Percentiles rank a stretch among this genome's conserved stretches.
These are phyloP conservation scores for Maudiozyma bulderi DNA, from an alignment of 805 yeast genomes.

Conservation along the genomic window DNA sequence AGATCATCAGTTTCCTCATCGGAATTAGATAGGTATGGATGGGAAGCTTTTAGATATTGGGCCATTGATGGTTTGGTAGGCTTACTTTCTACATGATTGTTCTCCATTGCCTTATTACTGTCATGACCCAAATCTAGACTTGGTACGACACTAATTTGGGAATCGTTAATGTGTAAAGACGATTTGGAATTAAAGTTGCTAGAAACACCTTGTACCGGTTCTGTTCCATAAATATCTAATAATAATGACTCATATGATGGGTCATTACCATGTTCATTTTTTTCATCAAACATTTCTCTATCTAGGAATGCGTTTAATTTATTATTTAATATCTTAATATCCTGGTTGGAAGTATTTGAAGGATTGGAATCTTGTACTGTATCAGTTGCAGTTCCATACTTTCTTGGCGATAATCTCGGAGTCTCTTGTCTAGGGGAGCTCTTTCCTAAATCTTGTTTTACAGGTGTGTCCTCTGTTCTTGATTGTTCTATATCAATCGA, in stretches of 20 bases:
- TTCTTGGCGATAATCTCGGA: not conserved
- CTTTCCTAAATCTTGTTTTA: not conserved
- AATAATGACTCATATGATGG: not conserved
- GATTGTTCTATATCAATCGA: not conserved
- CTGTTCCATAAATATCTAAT: not conserved
- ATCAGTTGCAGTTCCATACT: not conserved
- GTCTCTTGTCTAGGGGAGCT: not conserved
- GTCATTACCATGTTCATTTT: not conserved
- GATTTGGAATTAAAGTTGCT: not conserved
- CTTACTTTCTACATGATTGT: not conserved
- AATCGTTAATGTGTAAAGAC: not conserved
- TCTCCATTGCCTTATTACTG: not conserved
- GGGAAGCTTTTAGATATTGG: not conserved
- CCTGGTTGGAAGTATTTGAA: not conserved
- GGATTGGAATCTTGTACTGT: not conserved
- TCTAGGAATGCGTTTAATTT: not conserved
- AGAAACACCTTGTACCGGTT: not conserved
- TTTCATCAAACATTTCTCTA: not conserved
- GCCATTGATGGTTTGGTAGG: not conserved
- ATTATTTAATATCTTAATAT: not conserved
- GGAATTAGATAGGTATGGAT: not conserved
- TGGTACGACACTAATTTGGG: slow-evolving; percentile 1
- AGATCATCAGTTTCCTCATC: not conserved
- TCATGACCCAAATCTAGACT: not conserved
- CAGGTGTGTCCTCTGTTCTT: not conserved